Evolutionary conservation across 768 basidiomycete species (phyloP).

Genomic region (Tylopilus sp.): DNA sequence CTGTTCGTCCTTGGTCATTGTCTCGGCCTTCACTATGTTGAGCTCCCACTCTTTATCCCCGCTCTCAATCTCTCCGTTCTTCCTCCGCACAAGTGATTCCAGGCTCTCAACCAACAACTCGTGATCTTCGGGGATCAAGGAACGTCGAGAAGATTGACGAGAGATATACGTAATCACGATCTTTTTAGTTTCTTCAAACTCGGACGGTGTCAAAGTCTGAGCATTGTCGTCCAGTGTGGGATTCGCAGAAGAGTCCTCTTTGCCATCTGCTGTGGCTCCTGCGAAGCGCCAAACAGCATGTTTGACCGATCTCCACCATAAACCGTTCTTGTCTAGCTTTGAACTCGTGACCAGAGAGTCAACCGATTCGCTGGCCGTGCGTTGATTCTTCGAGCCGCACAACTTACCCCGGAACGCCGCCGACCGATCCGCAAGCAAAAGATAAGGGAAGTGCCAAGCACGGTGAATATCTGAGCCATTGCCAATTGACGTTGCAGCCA

Average conservation of each 20-base stretch:
- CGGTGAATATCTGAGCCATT: constrained; percentile 31
- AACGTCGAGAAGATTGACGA: constrained; percentile 54
- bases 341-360: constrained; percentile 44
- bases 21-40: constrained; percentile 58
- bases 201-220: constrained; percentile 5
- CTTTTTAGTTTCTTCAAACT: constrained; percentile 41
- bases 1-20: constrained; percentile 73
- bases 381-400: constrained; percentile 63
- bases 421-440: constrained; percentile 70
- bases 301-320: constrained; percentile 81
- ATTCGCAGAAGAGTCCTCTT: constrained; percentile 30
- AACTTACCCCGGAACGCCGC: constrained; percentile 67
- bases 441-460: constrained; percentile 69
- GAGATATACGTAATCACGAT: constrained; percentile 73
- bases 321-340: constrained; percentile 35
- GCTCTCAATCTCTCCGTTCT: constrained; percentile 22
- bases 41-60: constrained; percentile 51
- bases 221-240: not conserved
- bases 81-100: constrained; percentile 44
- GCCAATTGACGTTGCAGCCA: constrained; percentile 25
- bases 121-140: constrained; percentile 56
- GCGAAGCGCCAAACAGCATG: constrained; percentile 65
- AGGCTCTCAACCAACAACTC: constrained; percentile 49
- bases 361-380: constrained; percentile 70
- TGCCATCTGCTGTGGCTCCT: constrained; percentile 38